Conservation (phyloP, 2,329 filamentous ascomycete species). For the Metarhizium rileyi region DNA sequence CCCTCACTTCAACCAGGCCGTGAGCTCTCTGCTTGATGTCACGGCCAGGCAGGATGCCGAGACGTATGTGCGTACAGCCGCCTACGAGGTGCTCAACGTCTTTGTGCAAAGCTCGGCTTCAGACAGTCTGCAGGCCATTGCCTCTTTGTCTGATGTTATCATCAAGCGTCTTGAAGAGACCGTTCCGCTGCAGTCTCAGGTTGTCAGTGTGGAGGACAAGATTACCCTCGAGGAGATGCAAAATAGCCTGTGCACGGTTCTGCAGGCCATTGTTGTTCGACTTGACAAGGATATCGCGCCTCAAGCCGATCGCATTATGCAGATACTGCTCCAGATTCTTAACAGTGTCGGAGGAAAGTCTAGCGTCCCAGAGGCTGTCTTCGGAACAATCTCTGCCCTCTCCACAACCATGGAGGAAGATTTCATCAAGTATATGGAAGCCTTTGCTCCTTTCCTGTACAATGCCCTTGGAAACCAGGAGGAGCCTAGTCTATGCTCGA, state of each 20-base stretch:
- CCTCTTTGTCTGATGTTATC: slow-evolving; percentile 75
- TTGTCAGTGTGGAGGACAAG: slow-evolving; percentile 93
- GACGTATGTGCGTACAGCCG: slow-evolving; percentile 82
- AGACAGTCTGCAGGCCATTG: slow-evolving; percentile 74
- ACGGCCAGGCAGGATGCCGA: slow-evolving; percentile 78
- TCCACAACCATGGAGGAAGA: slow-evolving; percentile 86
- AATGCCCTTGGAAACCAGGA: slow-evolving; percentile 93
- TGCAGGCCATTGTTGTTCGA: slow-evolving; percentile 84
- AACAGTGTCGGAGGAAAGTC: slow-evolving; percentile 73
- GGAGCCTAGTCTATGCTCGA: slow-evolving; percentile 85
- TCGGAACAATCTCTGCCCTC: slow-evolving; percentile 84
- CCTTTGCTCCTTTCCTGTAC: slow-evolving; percentile 86
- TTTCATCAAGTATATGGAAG: slow-evolving; percentile 96
- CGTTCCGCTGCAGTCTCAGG: slow-evolving; percentile 78
- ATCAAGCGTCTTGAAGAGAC: slow-evolving; percentile 88
- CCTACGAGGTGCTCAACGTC: slow-evolving; percentile 92
- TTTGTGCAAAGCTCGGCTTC: slow-evolving; percentile 87
- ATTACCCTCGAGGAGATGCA: slow-evolving; percentile 97
- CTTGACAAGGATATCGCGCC: slow-evolving; percentile 86
- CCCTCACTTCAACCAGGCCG: slow-evolving; percentile 85
- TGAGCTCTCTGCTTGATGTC: slow-evolving; percentile 73
- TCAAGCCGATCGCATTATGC: slow-evolving; percentile 90
- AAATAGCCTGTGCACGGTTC: slow-evolving; percentile 83
- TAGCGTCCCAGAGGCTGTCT: slow-evolving; percentile 87
- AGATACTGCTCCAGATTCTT: slow-evolving; percentile 72